Conservation (phyloP, 2,329 filamentous ascomycete species). For the Hypoxylon sp. region DNA sequence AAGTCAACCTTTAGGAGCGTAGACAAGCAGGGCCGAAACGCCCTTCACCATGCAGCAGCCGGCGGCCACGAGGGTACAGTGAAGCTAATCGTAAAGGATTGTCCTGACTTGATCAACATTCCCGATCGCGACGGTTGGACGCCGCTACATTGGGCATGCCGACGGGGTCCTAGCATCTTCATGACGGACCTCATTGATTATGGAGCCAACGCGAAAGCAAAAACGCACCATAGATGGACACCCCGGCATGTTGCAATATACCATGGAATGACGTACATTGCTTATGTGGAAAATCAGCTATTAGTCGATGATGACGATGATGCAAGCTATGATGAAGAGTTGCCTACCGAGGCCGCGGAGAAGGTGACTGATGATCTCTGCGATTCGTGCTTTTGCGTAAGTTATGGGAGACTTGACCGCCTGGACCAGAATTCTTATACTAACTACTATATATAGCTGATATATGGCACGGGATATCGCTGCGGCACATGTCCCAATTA, state of each 20-base stretch:
- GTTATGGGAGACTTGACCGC: neutral
- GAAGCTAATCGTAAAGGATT: conserved; percentile 12
- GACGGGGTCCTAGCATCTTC: neutral
- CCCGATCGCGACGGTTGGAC: conserved; percentile 30
- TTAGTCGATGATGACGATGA: too few relatives aligned
- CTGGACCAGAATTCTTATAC: neutral
- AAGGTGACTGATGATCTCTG: conserved; percentile 4
- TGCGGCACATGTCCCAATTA: conserved; percentile 24
- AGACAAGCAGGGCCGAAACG: conserved; percentile 32
- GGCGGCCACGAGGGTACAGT: neutral
- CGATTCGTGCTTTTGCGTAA: conserved; percentile 23
- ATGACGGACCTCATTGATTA: neutral
- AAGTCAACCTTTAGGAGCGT: conserved; percentile 19
- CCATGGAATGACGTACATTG: neutral
- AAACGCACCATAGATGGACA: conserved; percentile 23
- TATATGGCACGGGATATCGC: conserved; percentile 24
- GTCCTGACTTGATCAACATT: conserved; percentile 21
- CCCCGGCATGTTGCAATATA: conserved; percentile 22
- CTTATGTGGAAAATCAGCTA: conserved; percentile 6
- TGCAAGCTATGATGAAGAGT: conserved; percentile 10
- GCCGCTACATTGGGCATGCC: conserved; percentile 27
- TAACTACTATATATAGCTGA: conserved; percentile 6
- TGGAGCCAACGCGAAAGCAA: conserved; percentile 19
- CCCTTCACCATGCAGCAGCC: conserved; percentile 14
- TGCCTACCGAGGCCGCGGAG: conserved; percentile 21